A percentile compares a stretch with the other conserved stretches of the same genome.
phyloP scores from a whole-genome alignment of 352 stramenopile genomes.

The Globisporangium takayamanum region DNA sequence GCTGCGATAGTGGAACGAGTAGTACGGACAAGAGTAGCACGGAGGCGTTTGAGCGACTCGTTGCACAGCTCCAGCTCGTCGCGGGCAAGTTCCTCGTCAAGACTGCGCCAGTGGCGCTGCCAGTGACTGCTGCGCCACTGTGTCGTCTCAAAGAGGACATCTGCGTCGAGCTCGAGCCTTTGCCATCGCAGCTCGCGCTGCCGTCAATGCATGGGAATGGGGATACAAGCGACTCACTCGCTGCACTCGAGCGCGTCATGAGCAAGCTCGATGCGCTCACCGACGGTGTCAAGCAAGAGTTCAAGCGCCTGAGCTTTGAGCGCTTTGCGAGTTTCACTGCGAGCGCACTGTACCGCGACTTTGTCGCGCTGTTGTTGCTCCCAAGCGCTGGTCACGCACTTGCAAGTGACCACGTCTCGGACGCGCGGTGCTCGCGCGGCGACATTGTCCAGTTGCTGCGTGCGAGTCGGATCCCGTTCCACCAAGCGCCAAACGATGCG shows the following conservation, averaged over 20 bases:
- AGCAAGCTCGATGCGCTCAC: slow-evolving; percentile 31
- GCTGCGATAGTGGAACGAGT: background rate
- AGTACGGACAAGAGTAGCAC: too few species aligned
- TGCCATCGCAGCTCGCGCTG: slow-evolving; percentile 1
- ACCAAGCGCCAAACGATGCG: slow-evolving; percentile 35
- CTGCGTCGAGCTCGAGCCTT: slow-evolving; percentile 9
- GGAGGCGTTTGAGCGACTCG: slow-evolving; percentile 2
- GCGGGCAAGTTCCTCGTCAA: slow-evolving; percentile 22
- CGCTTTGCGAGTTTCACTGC: slow-evolving; percentile 41
- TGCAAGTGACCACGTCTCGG: background rate
- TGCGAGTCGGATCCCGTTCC: slow-evolving; percentile 43
- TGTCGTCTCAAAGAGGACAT: slow-evolving; percentile 26
- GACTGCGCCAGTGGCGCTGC: slow-evolving; percentile 15
- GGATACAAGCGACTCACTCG: slow-evolving; percentile 1
- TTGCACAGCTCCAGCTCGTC: slow-evolving; percentile 18
- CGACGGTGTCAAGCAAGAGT: slow-evolving; percentile 30
- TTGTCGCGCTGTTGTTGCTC: slow-evolving; percentile 15
- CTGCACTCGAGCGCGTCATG: slow-evolving; percentile 14
- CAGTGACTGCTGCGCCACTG: slow-evolving; percentile 13
- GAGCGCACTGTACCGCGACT: slow-evolving; percentile 41
- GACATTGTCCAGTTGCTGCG: slow-evolving; percentile 40
- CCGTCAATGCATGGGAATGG: slow-evolving; percentile 1
- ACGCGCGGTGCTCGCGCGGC: background rate
- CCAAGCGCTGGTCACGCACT: background rate
- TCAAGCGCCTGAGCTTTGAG: slow-evolving; percentile 41